Percentiles rank a stretch among this genome's conserved stretches.
phyloP scores from a whole-genome alignment of 2,329 filamentous ascomycete genomes.

The Amauroascus niger region DNA sequence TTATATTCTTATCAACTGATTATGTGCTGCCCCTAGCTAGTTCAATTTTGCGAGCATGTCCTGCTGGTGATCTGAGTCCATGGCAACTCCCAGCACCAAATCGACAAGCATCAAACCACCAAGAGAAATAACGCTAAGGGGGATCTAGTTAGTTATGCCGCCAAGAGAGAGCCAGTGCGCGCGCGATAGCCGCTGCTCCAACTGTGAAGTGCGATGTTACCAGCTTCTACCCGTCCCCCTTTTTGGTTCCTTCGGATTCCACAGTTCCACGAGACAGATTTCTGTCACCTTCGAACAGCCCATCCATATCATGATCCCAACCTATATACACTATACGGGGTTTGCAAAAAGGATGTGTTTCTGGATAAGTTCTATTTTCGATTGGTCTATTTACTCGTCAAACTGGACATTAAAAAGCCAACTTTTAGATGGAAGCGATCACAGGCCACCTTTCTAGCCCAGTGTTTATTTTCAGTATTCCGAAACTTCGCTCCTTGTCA shows the following conservation, averaged over 20 bases:
- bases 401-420: too few species aligned
- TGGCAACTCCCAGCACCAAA: not conserved
- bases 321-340: too few species aligned
- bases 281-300: not conserved
- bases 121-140: not conserved
- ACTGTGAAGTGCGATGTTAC: slow-evolving; percentile 5
- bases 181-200: slow-evolving; percentile 7
- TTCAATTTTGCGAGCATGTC: too few species aligned
- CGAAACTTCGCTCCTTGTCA: too few species aligned
- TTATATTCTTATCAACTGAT: too few species aligned
- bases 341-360: too few species aligned
- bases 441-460: not conserved
- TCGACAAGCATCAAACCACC: not conserved
- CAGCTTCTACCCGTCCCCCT: slow-evolving; percentile 4
- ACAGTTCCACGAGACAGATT: not conserved
- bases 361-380: too few species aligned
- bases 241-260: not conserved
- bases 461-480: too few species aligned
- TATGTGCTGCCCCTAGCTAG: too few species aligned
- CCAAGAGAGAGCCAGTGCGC: slow-evolving; percentile 2
- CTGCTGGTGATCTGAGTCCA: too few species aligned
- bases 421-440: too few species aligned
- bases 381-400: not conserved
- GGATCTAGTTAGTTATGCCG: not conserved
- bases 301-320: not conserved